phyloP scores from a whole-genome alignment of 495 filamentous ascomycete genomes.

The Aspergillus avenaceus region DNA sequence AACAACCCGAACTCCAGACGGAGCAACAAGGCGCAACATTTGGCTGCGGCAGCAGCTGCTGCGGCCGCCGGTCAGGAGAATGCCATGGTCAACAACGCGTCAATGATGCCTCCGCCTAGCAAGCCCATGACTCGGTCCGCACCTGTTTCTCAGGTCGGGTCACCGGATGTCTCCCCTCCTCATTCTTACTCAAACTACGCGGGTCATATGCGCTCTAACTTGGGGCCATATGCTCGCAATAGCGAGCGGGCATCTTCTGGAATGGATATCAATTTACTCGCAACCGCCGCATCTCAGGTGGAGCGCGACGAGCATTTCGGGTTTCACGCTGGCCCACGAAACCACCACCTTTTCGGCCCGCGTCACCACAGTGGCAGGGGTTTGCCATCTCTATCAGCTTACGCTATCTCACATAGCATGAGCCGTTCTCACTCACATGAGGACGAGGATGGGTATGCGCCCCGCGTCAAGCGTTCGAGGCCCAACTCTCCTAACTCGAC shows the following conservation, averaged over 20 bases:
- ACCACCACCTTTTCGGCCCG: conserved; percentile 50
- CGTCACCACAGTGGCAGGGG: conserved; percentile 56
- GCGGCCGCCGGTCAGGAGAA: conserved; percentile 47
- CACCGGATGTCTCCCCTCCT: conserved; percentile 93
- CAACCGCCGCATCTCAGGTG: conserved; percentile 82
- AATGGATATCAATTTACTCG: conserved; percentile 85
- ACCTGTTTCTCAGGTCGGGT: conserved; percentile 82
- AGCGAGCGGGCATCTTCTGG: conserved; percentile 45
- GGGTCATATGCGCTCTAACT: conserved; percentile 55
- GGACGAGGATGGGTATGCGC: conserved; percentile 67
- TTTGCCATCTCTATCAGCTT: conserved; percentile 75
- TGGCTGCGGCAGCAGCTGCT: conserved; percentile 52
- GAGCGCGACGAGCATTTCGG: conserved; percentile 68
- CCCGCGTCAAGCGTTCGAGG: conserved; percentile 78
- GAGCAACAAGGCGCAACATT: conserved; percentile 80
- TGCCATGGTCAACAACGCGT: conserved; percentile 45
- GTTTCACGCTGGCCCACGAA: conserved; percentile 32
- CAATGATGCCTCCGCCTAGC: conserved; percentile 73
- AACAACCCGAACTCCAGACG: conserved; percentile 96
- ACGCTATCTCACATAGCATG: conserved; percentile 78
- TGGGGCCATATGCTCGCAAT: conserved; percentile 63
- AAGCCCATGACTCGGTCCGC: conserved; percentile 74
- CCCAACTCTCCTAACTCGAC: conserved; percentile 94
- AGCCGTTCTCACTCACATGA: conserved; percentile 88
- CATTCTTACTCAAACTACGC: conserved; percentile 79